Conservation (phyloP, 495 filamentous ascomycete genomes). For the Aspergillus steynii region DNA sequence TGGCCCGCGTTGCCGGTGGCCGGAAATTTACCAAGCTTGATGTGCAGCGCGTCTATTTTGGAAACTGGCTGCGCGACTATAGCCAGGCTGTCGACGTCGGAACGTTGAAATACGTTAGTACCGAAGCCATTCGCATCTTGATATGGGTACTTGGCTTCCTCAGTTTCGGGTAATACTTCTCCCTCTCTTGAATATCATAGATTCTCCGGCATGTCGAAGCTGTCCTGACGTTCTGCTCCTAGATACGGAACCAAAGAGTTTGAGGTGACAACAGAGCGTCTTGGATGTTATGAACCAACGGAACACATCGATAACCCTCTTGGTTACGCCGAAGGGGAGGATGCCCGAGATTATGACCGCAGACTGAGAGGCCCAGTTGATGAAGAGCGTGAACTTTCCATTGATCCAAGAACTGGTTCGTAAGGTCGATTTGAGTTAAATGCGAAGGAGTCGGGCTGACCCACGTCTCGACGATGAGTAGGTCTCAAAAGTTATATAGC, state of each 20-base stretch:
- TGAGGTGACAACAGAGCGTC: conserved; percentile 81
- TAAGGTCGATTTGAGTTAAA: not conserved
- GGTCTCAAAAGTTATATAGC: conserved; percentile 93
- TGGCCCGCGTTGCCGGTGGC: conserved; percentile 75
- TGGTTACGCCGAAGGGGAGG: conserved; percentile 77
- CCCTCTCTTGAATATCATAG: not conserved
- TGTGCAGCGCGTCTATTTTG: conserved; percentile 84
- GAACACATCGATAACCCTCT: conserved; percentile 87
- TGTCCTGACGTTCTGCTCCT: conserved; percentile 20
- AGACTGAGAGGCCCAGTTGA: conserved; percentile 80
- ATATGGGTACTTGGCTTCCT: conserved; percentile 64
- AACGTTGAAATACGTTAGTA: conserved; percentile 82
- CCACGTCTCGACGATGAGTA: not conserved
- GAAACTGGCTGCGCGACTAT: conserved; percentile 89
- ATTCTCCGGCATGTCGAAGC: conserved; percentile 48
- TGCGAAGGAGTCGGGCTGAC: conserved; percentile 1
- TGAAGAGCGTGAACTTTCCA: conserved; percentile 71
- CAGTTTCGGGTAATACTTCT: conserved; percentile 45
- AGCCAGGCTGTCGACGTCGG: conserved; percentile 71
- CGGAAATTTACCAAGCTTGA: conserved; percentile 87
- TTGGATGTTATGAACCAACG: conserved; percentile 86
- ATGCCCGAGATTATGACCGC: conserved; percentile 77
- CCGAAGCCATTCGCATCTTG: conserved; percentile 84
- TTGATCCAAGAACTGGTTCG: conserved; percentile 65
- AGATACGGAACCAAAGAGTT: conserved; percentile 89